Base-by-base conservation (phyloP, 140 eudicot genomes). In the Stevia rebaudiana region DNA sequence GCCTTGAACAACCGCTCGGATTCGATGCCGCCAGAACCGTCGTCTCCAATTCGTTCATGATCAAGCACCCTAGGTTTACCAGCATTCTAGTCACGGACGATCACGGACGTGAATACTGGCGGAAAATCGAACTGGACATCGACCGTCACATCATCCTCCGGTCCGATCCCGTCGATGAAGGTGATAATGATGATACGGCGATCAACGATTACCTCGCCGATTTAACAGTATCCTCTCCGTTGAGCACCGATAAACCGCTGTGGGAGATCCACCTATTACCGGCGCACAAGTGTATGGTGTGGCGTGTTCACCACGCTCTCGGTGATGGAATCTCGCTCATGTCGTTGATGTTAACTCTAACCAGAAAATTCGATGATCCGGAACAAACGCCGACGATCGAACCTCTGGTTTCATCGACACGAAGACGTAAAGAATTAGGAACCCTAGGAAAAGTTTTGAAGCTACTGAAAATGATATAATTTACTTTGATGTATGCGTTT, bases 291-390 rank as follows among this genome's bases (percentile, higher is more conserved):
- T 81, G 85, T 33, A 44, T 57, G 43, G 86, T 89, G 33, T 3
- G 83, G 61, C 87, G 97, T 22, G 53, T 89, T 8, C 95, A 89
- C 57, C 97, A 89, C 64, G 97, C 97, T 18, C 73, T 89, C 3
- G 97, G 97, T 1, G 97, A 89, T 47, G 97, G 91, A 25, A 78
- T 79, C 39, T 86, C 97, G 1, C 54, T 89, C 35, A 72, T 86
- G 87, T 89, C 97, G 1, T 70, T 89, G 86, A 49, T 84, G 52
- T 44, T 77, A 40, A 67, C 90, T 19, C 23, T 72, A 44, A 80
- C 82, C 25, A 69, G 83, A 42, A 73, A 68, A 8, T 67, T 15
- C 0, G 80, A 77, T 30, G 78, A 83, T 63, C 83, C 86, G 0
- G 65, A 62, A 9, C 71, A 66, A 75, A 21, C 51, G 23, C 92